These are phyloP conservation scores for Trametes meyenii DNA, from an alignment of 768 basidiomycete genomes.

Conservation along the genomic window DNA sequence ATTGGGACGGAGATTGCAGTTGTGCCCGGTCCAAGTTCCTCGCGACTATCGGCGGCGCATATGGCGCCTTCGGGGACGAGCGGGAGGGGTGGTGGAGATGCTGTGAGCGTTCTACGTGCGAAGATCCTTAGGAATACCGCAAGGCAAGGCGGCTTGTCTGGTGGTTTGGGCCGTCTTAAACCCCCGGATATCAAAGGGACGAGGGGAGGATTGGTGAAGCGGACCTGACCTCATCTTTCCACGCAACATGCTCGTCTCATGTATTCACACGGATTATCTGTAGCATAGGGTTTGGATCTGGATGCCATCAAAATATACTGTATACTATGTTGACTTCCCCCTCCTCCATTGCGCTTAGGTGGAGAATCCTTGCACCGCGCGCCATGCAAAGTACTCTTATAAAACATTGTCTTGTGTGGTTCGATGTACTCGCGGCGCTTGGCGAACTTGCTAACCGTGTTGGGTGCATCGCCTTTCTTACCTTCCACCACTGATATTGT, in stretches of 20 bases:
- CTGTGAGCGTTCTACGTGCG: slow-evolving; percentile 46
- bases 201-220: slow-evolving; percentile 11
- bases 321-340: not conserved
- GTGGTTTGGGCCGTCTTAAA: slow-evolving; percentile 12
- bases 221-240: not conserved
- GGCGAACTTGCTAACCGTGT: not conserved
- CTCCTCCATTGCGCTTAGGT: no score
- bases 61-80: not conserved
- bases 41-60: not conserved
- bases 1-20: slow-evolving; percentile 27
- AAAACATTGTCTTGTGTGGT: not conserved
- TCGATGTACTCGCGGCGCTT: not conserved
- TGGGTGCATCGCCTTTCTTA: no score
- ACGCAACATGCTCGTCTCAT: not conserved
- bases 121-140: slow-evolving; percentile 62
- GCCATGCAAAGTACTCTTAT: not conserved
- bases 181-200: slow-evolving; percentile 20
- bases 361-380: not conserved
- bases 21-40: slow-evolving; percentile 11
- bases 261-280: not conserved
- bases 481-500: no score
- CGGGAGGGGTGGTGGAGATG: slow-evolving; percentile 23
- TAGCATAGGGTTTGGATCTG: not conserved
- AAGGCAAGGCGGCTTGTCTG: slow-evolving; percentile 30
- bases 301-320: not conserved